Conservation (phyloP, 345 rosid species). For the Eucalyptus cladocalyx region DNA sequence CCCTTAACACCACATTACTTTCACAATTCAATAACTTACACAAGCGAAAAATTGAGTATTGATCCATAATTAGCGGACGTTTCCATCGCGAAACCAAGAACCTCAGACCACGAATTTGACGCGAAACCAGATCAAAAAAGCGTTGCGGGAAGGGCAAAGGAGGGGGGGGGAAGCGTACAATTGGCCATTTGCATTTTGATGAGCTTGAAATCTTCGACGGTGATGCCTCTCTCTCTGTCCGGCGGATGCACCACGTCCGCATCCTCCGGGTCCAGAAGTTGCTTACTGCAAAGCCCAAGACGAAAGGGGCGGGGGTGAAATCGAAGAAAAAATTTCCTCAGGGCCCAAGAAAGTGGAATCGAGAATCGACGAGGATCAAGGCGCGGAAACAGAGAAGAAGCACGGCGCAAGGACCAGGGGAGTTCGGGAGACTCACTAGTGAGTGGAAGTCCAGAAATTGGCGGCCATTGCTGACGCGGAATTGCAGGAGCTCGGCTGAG, state of each 20-base stretch:
- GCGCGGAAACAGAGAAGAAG: neutral
- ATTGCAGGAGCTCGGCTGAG: neutral
- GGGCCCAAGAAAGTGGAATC: neutral
- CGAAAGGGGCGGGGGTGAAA: neutral
- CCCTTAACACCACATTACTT: neutral
- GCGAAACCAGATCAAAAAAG: neutral
- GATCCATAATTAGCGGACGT: neutral
- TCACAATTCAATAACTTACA: neutral
- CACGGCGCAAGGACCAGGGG: neutral
- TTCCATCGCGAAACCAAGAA: neutral
- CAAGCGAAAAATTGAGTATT: neutral
- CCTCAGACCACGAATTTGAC: neutral
- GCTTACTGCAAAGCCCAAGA: conserved; percentile 35
- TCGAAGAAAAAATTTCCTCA: neutral
- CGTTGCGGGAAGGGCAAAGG: neutral
- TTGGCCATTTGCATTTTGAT: conserved; percentile 78
- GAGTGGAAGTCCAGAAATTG: conserved; percentile 94
- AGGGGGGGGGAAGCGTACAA: conserved; percentile 20
- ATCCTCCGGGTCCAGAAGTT: conserved; percentile 80
- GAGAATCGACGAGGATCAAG: neutral
- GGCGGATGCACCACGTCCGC: conserved; percentile 57
- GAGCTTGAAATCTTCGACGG: conserved; percentile 81
- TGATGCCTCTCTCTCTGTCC: conserved; percentile 77
- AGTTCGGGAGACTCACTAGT: conserved; percentile 28
- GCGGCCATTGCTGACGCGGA: conserved; percentile 43